Base-by-base conservation (phyloP, 2,329 filamentous ascomycete genomes). In the Botrytis paeoniae region DNA sequence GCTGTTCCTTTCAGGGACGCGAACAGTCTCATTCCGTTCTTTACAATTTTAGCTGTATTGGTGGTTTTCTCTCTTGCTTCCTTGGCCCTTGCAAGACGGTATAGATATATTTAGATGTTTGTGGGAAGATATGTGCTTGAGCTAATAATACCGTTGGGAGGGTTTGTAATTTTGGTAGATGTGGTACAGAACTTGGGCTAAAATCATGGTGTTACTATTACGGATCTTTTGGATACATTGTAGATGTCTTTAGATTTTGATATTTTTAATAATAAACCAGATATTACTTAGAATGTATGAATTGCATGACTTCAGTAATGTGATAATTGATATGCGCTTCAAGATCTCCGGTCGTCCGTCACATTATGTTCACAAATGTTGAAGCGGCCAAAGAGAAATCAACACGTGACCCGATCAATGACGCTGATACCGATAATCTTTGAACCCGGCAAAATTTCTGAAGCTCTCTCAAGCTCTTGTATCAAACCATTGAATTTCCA, bases 1-100 rank as follows among this genome's bases (percentile, higher is more conserved):
- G 80, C 81, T 6, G 91, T 96, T 25, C 93, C 93, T 0, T 94
- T 90, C 72, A 80, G 78, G 70, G 81, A 84, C 35, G 82, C 82
- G 32, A 79, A 76, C 0, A 85, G 81, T 70, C 78, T 88, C 48
- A 83, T 78, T 7, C 89, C 89, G 81, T 91, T 90, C 83, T 89
- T 89, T 78, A 85, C 85, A n/a, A 89, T 90, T 72, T 77, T 90
- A 0, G 86, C 86, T 0, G 85, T 85, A 54, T 85, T 95, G 43
- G 82, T 84, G 6, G 82, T 85, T 4, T 89, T 91, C 77, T 74
- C 75, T n/a, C 14, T 81, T 37, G 25, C 79, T 32, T 74, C 76
- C 29, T 71, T 81, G 4, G 61, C 71, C 6, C 39, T 78, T 29
- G 80, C 80, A 41, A 75, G 77, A 65, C 75, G 77, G 54, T 66